Evolutionary conservation across 108 stramenopile genomes (phyloP), one percentile per base, ranked within the genome.

Genomic region (Skeletonema potamos): DNA sequence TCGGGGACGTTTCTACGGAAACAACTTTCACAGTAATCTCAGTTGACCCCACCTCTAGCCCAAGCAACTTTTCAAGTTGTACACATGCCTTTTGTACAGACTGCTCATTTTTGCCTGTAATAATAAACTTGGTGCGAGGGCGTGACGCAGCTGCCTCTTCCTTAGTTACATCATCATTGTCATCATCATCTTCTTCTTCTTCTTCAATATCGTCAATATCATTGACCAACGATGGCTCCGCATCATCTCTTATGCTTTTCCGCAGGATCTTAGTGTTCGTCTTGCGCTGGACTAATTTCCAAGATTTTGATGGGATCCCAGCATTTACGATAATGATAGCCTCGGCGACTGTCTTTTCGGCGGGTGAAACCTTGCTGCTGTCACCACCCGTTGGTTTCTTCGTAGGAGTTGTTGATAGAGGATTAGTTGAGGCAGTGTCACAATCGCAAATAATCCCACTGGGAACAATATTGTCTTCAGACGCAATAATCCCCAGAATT

Each of bases 191-290:
- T 11, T 66, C 76, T 18, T 36, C 61, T 12, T 26, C 27, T 4
- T 54, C 48, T 26, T 67, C 66, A 15, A 39, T 29, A 7, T 58
- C 66, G 27, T 72, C 72, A 7, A 73, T 73, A 11, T 73, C 73
- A 32, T 68, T 73, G 24, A 26, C 58, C 13, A 36, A 44, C 9
- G 18, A 30, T 12, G 22, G 8, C 1, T 29, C 66, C 3, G 1
- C 39, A 55, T 73, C 29, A 58, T 54, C 4, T 8, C 59, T 28
- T 46, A 72, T n/a, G 29, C 55, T 71, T 32, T 76, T 76, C 64
- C 70, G 48, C 9, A 64, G 75, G 28, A 76, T 76, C 46, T 72
- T 55, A 8, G 75, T 76, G 22, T 73, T 73, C 41, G 75, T 72
- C 64, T 73, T 72, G 17, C 72, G 70, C 43, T 65, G 63, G 24